These are phyloP conservation scores for Ceratobasidium sp. DNA, from an alignment of 1,284 basidiomycete genomes.

Conservation along the genomic window DNA sequence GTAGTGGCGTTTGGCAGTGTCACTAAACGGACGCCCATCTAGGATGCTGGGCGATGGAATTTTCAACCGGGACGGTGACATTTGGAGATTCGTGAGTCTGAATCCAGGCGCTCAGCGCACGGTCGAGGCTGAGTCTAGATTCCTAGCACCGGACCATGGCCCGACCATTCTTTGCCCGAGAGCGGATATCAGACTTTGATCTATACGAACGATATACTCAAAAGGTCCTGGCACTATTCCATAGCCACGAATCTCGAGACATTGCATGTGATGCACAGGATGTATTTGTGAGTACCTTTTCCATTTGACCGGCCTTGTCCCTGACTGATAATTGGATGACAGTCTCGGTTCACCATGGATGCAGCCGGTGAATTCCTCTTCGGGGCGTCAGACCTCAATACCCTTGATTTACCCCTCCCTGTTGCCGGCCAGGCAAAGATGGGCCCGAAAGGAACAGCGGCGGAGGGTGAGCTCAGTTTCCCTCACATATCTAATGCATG, in stretches of 20 bases:
- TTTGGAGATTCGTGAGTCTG: slow-evolving; percentile 43
- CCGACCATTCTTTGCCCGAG: slow-evolving; percentile 44
- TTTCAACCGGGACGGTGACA: slow-evolving; percentile 60
- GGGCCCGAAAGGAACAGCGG: slow-evolving; percentile 30
- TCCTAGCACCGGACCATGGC: slow-evolving; percentile 43
- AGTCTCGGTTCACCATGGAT: slow-evolving; percentile 44
- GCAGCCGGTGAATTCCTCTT: slow-evolving; percentile 46
- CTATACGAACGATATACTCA: slow-evolving; percentile 42
- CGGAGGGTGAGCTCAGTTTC: not conserved
- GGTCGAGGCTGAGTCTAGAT: not conserved
- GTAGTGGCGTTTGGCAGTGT: slow-evolving; percentile 44
- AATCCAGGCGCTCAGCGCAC: not conserved
- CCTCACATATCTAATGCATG: not conserved
- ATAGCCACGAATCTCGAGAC: not conserved
- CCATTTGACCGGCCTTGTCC: not conserved
- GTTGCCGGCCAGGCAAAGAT: slow-evolving; percentile 35
- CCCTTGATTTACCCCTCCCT: slow-evolving; percentile 38
- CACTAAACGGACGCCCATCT: slow-evolving; percentile 50
- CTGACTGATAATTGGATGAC: not conserved
- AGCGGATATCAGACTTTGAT: slow-evolving; percentile 42
- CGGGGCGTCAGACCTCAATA: slow-evolving; percentile 41
- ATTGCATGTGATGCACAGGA: slow-evolving; percentile 44
- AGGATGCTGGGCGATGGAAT: slow-evolving; percentile 62
- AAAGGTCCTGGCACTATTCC: slow-evolving; percentile 35
- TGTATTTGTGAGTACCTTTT: slow-evolving; percentile 35